A percentile compares a stretch with the other conserved stretches of the same genome.
Evolutionary conservation across 768 basidiomycete genomes (phyloP).

Genomic region (Russula vinacea): DNA sequence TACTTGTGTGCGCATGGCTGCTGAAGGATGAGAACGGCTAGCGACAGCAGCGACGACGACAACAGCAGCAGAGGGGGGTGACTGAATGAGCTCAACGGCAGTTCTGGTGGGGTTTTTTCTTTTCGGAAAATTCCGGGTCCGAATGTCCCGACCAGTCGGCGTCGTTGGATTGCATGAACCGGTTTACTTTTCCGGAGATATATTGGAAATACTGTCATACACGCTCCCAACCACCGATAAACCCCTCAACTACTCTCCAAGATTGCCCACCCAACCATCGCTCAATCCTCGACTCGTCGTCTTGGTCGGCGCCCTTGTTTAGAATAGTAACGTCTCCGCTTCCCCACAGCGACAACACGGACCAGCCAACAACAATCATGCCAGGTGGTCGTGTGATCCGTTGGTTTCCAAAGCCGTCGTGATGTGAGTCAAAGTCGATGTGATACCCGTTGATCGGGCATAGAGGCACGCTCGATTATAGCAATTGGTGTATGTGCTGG

Average conservation of each 20-base stretch:
- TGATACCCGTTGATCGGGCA: conserved; percentile 88
- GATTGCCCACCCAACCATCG: conserved; percentile 59
- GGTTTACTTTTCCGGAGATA: not conserved
- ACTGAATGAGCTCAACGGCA: conserved; percentile 13
- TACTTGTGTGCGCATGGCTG: conserved; percentile 54
- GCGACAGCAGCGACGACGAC: conserved; percentile 23
- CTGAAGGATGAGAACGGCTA: not conserved
- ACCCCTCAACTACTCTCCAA: conserved; percentile 68
- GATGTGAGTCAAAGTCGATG: conserved; percentile 72
- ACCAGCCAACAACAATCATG: conserved; percentile 96
- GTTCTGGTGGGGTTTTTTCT: conserved; percentile 20
- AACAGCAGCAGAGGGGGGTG: not conserved
- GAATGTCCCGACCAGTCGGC: not conserved
- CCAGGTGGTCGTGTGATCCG: conserved; percentile 93
- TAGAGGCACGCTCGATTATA: conserved; percentile 91
- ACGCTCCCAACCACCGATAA: conserved; percentile 45
- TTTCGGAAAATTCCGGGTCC: conserved; percentile 23
- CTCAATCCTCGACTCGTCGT: conserved; percentile 47
- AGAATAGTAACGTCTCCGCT: conserved; percentile 69
- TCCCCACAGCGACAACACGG: conserved; percentile 72
- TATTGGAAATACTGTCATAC: not conserved
- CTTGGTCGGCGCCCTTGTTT: conserved; percentile 49
- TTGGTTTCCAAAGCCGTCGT: conserved; percentile 64
- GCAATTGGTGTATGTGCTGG: conserved; percentile 81
- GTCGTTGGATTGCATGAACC: not conserved